These are phyloP conservation scores for Parafenestella ontariensis DNA, from an alignment of 2,329 filamentous ascomycete species.

Conservation along the genomic window DNA sequence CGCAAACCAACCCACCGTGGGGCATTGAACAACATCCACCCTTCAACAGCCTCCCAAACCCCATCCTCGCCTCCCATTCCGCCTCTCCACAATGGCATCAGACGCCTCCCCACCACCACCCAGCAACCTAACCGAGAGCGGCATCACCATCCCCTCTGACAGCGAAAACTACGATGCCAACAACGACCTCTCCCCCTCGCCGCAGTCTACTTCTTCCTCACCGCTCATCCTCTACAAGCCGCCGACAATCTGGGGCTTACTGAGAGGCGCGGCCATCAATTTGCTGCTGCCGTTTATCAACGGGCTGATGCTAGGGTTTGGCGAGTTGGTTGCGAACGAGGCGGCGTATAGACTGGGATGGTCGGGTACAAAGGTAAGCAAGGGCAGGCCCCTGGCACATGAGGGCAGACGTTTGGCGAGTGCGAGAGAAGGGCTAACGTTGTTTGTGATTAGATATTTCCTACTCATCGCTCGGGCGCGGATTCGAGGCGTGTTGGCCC, in stretches of 20 bases:
- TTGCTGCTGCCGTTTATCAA: constrained; percentile 95
- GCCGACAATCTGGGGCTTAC: constrained; percentile 82
- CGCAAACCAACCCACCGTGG: constrained; percentile 2
- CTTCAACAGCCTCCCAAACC: too few relatives aligned
- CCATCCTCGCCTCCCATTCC: background rate
- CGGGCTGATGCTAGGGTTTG: constrained; percentile 97
- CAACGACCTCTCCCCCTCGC: constrained; percentile 65
- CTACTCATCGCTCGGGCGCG: constrained; percentile 61
- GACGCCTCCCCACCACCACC: constrained; percentile 49
- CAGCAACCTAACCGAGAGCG: constrained; percentile 70
- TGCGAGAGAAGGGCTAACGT: background rate
- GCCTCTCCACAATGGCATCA: constrained; percentile 22
- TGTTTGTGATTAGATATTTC: constrained; percentile 59
- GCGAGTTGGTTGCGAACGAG: constrained; percentile 96
- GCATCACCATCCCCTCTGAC: constrained; percentile 80
- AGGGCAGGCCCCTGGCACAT: too few relatives aligned
- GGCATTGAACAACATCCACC: constrained; percentile 6
- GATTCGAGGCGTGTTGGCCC: constrained; percentile 73
- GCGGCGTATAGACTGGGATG: constrained; percentile 91
- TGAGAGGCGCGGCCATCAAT: constrained; percentile 93
- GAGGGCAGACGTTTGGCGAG: background rate
- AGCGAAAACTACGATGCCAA: constrained; percentile 80
- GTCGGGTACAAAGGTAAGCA: constrained; percentile 86
- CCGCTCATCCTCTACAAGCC: constrained; percentile 87
- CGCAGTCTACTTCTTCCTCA: constrained; percentile 66